Percentiles rank a stretch among this genome's conserved stretches.
These are phyloP conservation scores for Bacterosira constricta DNA, from an alignment of 108 stramenopile genomes.

Conservation along the genomic window DNA sequence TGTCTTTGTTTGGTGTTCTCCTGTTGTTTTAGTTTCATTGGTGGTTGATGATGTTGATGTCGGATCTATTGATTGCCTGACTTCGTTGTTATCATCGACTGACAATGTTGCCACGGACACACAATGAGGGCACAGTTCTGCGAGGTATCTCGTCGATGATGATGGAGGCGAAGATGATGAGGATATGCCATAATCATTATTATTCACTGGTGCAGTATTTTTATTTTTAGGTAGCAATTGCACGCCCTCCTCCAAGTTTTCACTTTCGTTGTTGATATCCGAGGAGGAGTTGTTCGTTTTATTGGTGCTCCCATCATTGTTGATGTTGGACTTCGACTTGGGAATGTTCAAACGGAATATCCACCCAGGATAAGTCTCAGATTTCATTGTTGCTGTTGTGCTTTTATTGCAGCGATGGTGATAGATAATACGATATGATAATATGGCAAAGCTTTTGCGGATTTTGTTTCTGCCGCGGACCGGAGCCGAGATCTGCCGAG, in stretches of 20 bases:
- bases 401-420: neutral
- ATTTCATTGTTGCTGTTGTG: neutral
- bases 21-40: neutral
- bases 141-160: conserved; percentile 23
- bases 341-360: conserved; percentile 22
- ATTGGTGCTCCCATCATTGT: neutral
- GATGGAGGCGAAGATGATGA: neutral
- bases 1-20: neutral
- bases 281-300: neutral
- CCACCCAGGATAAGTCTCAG: conserved; percentile 16
- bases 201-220: neutral
- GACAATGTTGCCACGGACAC: conserved; percentile 15
- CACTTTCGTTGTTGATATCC: neutral
- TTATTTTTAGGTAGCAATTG: conserved; percentile 8
- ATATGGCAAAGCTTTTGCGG: too few species aligned
- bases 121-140: conserved; percentile 45
- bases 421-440: too few species aligned
- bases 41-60: neutral
- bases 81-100: neutral
- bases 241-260: conserved; percentile 6
- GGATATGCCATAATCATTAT: neutral
- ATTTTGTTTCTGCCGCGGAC: too few species aligned
- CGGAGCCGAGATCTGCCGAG: too few species aligned
- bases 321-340: too few species aligned
- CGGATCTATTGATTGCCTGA: too few species aligned